Conservation (phyloP, 306 rosid species). For the Pyrus communis region DNA sequence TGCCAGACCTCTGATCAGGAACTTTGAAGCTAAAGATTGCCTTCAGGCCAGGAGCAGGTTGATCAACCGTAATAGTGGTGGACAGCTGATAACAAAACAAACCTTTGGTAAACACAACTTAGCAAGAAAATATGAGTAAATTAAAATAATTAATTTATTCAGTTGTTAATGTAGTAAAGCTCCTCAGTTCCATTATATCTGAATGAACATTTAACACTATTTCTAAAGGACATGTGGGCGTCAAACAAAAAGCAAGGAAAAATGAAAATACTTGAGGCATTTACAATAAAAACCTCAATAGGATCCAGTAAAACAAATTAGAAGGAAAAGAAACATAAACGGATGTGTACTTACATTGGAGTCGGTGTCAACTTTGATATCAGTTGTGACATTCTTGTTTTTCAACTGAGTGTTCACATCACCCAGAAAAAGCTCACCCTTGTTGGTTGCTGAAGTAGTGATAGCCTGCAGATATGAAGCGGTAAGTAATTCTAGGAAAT, state of each 20-base stretch:
- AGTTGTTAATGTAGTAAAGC: not conserved
- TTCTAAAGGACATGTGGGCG: not conserved
- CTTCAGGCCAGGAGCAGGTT: constrained; percentile 80
- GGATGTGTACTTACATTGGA: constrained; percentile 49
- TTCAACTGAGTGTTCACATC: constrained; percentile 81
- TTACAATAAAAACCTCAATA: not conserved
- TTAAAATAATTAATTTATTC: not conserved
- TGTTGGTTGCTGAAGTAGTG: constrained; percentile 68
- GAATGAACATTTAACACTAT: not conserved
- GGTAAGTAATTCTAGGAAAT: not conserved
- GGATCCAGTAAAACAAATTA: not conserved
- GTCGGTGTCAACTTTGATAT: constrained; percentile 73
- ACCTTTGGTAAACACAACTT: not conserved
- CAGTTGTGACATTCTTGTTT: constrained; percentile 71
- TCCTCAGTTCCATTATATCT: not conserved
- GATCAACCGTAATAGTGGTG: constrained; percentile 61
- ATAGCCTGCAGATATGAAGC: constrained; percentile 47
- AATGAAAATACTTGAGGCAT: not conserved
- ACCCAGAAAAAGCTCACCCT: constrained; percentile 61
- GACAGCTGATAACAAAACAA: constrained; percentile 41
- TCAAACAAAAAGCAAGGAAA: not conserved
- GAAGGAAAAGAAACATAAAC: not conserved
- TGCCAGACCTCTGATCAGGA: constrained; percentile 92
- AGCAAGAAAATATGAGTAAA: not conserved
- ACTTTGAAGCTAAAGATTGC: constrained; percentile 61